Conservation (phyloP, 1,284 basidiomycete genomes). For the Puccinia horiana region DNA sequence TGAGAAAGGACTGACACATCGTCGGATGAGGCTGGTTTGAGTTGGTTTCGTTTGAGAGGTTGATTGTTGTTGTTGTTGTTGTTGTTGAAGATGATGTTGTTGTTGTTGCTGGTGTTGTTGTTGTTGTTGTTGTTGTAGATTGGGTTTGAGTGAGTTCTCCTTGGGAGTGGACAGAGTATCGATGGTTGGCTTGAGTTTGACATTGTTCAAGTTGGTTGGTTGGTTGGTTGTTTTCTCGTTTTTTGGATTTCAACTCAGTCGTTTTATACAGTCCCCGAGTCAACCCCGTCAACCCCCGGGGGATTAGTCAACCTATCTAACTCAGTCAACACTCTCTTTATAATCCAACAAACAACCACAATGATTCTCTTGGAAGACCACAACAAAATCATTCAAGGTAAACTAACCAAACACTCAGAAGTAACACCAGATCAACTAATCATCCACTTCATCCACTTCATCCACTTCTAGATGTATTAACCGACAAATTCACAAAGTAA, state of each 20-base stretch:
- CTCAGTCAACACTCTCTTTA: too few species aligned
- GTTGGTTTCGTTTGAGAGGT: too few species aligned
- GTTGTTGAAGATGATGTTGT: neutral
- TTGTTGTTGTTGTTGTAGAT: neutral
- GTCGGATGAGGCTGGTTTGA: neutral
- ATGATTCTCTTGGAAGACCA: slow-evolving; percentile 72
- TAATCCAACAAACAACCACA: slow-evolving; percentile 37
- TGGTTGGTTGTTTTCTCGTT: too few species aligned
- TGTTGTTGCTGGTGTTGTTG: neutral
- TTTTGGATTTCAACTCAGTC: too few species aligned
- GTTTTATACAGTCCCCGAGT: too few species aligned
- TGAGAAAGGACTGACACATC: neutral
- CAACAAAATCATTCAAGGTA: slow-evolving; percentile 49
- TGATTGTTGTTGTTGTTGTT: too few species aligned
- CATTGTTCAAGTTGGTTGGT: neutral
- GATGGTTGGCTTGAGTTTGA: neutral
- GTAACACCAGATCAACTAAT: neutral
- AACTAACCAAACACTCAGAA: neutral
- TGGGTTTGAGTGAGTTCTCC: neutral
- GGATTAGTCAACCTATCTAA: too few species aligned
- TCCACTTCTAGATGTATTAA: slow-evolving; percentile 70
- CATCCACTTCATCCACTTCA: neutral
- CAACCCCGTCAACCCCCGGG: too few species aligned
- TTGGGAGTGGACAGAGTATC: slow-evolving; percentile 3
- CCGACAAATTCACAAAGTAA: slow-evolving; percentile 86